A percentile compares a stretch with the other conserved stretches of the same genome.
Conservation (phyloP, 768 basidiomycete species). For the Amanita molliuscula region DNA sequence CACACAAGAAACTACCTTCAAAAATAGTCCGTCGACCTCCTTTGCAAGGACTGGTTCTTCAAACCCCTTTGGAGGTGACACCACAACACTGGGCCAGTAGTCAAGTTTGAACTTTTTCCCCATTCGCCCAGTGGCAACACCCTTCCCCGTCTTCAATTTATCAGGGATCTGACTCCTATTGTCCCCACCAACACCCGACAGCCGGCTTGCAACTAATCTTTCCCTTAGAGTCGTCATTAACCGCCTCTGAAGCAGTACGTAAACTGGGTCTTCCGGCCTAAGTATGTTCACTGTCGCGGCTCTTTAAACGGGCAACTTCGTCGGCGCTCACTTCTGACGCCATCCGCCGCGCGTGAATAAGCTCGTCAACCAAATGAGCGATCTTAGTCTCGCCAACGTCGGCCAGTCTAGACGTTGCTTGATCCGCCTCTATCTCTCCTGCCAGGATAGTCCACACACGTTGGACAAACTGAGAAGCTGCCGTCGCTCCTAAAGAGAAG, state of each 20-base stretch:
- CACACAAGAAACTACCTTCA: constrained; percentile 29
- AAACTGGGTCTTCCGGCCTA: constrained; percentile 54
- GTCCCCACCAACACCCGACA: not conserved
- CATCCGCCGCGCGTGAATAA: constrained; percentile 41
- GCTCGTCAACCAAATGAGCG: constrained; percentile 65
- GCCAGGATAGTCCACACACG: constrained; percentile 60
- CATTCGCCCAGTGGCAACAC: constrained; percentile 8
- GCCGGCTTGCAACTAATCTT: constrained; percentile 9
- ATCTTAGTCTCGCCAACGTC: constrained; percentile 37
- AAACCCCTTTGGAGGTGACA: constrained; percentile 40
- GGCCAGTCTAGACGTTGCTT: constrained; percentile 8
- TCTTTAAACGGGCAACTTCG: constrained; percentile 46
- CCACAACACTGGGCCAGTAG: constrained; percentile 3
- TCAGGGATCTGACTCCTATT: constrained; percentile 15
- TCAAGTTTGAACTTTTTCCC: constrained; percentile 14
- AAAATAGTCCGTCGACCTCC: constrained; percentile 30
- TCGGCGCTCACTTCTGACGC: constrained; percentile 17
- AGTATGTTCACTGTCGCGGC: constrained; percentile 55
- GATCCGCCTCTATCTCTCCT: constrained; percentile 38
- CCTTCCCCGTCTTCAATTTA: constrained; percentile 26
- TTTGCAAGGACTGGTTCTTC: constrained; percentile 48
- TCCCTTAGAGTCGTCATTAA: constrained; percentile 32
- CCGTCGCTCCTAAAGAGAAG: constrained; percentile 3
- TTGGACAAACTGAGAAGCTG: constrained; percentile 32
- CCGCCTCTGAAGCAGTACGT: constrained; percentile 49